Base-by-base conservation (phyloP, 2,329 filamentous ascomycete species). In the Microdochium trichocladiopsis region DNA sequence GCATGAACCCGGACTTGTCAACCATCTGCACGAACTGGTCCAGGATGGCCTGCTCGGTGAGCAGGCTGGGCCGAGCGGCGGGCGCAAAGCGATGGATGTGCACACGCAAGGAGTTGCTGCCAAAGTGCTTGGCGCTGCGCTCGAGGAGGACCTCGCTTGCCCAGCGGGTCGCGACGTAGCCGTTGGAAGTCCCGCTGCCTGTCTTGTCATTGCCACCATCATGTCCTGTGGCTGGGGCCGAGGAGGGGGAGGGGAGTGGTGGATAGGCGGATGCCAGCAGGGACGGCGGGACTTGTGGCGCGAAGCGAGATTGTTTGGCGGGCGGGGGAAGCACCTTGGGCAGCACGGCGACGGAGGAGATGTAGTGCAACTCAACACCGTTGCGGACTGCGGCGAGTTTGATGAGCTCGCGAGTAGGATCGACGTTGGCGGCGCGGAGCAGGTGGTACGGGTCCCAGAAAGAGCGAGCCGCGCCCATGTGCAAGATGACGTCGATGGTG, bases 401-500 rank as follows among this genome's bases (percentile, higher is more conserved):
- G 9, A 59, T 53, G 2, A 68, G 51, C 41, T 62, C 56, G 33
- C 58, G 56, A 3, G 60, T 65, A 5, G 65, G 54, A 1, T 51
- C 10, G 3, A 67, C 48, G 49, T 66, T 67, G 18, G 52, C 50
- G 3, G 33, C 11, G 2, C 57, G 52, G 0, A 68, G 53, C 2
- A 57, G 47, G 18, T 55, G 21, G 53, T 66, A 68, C 14, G 53
- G 53, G 33, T 67, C 59, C 55, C 52, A 52, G 56, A 54, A 68
- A 22, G 47, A 61, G 31, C 53, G 56, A 28, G 62, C 59, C 12
- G 67, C 69, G 33, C 69, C 72, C 51, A 62, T 62, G 56, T 75
- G 81, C 18, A 84, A 72, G 43, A 84, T 72, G 2, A 74, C 58
- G 55, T 73, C 67, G 0, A 59, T 65, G 6, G 56, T 36, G 1